Percentiles rank a stretch among this genome's conserved stretches.
Conservation (phyloP, 495 filamentous ascomycete species). For the Mytilinidion resinicola region DNA sequence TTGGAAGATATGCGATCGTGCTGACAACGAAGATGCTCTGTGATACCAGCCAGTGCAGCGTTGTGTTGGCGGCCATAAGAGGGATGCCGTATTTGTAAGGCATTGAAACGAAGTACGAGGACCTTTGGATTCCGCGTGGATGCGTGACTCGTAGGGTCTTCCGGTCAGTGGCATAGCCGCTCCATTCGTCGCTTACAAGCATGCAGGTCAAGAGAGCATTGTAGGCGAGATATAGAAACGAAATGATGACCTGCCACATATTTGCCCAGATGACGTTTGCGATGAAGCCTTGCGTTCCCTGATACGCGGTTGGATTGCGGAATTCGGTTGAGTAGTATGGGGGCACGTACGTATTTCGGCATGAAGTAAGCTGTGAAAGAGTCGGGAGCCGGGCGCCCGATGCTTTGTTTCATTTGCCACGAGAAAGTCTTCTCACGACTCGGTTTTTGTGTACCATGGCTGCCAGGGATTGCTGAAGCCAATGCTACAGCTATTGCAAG, state of each 20-base stretch:
- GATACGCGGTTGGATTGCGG: too few relatives aligned
- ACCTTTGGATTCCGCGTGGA: slow-evolving; percentile 1
- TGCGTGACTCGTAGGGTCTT: slow-evolving; percentile 6
- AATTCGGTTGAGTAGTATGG: too few relatives aligned
- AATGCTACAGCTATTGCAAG: too few relatives aligned
- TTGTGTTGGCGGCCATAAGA: neutral
- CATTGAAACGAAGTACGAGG: slow-evolving; percentile 8
- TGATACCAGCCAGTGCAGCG: slow-evolving; percentile 17
- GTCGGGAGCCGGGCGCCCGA: too few relatives aligned
- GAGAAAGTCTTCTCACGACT: too few relatives aligned
- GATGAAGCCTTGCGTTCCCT: too few relatives aligned
- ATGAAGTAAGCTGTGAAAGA: too few relatives aligned
- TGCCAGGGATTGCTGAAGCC: too few relatives aligned
- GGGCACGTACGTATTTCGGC: too few relatives aligned
- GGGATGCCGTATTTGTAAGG: slow-evolving; percentile 8
- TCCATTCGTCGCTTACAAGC: neutral
- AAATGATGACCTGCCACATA: neutral
- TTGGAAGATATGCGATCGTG: too few relatives aligned
- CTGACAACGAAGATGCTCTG: slow-evolving; percentile 12
- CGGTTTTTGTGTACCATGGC: too few relatives aligned
- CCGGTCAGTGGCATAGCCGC: neutral
- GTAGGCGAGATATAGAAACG: neutral
- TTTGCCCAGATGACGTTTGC: neutral
- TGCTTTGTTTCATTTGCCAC: too few relatives aligned
- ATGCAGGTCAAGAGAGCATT: slow-evolving; percentile 7